phyloP scores from a whole-genome alignment of 164 flowering plant species.

The Kingdonia uniflora region DNA sequence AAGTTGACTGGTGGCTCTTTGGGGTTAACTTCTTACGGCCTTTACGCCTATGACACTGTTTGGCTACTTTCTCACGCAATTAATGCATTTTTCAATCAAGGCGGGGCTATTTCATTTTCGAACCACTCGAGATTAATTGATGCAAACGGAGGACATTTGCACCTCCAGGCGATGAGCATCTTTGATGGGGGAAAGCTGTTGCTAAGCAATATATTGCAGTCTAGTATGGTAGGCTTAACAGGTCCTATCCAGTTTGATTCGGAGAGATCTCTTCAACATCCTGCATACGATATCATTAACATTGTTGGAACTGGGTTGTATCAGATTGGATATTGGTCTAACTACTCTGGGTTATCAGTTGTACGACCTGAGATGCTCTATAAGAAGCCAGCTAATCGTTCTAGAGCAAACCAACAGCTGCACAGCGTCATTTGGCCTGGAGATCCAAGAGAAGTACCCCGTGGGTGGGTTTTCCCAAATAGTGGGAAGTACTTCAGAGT shows the following conservation, averaged over 20 bases:
- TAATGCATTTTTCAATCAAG: constrained; percentile 49
- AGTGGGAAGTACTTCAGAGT: constrained; percentile 47
- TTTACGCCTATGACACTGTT: constrained; percentile 74
- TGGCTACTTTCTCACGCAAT: constrained; percentile 76
- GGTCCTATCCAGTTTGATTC: constrained; percentile 46
- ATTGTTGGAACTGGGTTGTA: constrained; percentile 58
- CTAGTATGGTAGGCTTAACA: constrained; percentile 39
- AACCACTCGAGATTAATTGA: constrained; percentile 36
- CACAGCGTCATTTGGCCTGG: constrained; percentile 64
- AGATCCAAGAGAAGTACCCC: constrained; percentile 39
- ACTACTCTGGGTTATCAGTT: constrained; percentile 54
- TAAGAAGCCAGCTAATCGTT: constrained; percentile 39
- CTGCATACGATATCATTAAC: constrained; percentile 71
- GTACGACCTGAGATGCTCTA: constrained; percentile 58
- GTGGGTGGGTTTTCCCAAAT: constrained; percentile 77
- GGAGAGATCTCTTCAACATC: constrained; percentile 38
- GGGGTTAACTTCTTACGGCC: constrained; percentile 59
- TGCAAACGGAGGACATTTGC: constrained; percentile 21
- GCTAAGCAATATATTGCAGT: constrained; percentile 33
- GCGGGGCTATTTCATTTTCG: constrained; percentile 64
- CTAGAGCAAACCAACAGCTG: constrained; percentile 37
- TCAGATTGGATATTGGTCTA: constrained; percentile 67
- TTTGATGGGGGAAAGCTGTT: constrained; percentile 46
- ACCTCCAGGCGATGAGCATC: constrained; percentile 52
- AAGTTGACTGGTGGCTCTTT: constrained; percentile 38